These are phyloP conservation scores for Eutrema salsugineum DNA, from an alignment of 441 rosid species.

Conservation along the genomic window DNA sequence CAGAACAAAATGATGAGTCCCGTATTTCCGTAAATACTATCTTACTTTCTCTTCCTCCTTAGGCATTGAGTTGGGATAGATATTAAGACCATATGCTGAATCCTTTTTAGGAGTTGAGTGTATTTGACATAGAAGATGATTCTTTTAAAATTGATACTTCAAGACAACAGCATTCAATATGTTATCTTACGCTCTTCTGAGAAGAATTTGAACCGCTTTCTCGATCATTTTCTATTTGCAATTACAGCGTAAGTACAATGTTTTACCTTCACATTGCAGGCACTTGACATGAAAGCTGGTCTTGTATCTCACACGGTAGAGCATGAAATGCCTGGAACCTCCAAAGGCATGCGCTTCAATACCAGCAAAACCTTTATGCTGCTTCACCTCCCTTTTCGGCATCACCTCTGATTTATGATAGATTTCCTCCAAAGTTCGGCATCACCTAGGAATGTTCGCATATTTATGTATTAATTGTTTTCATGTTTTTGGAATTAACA, in stretches of 20 bases:
- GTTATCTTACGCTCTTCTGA: not conserved
- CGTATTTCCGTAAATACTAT: not conserved
- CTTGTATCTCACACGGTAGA: conserved; percentile 1
- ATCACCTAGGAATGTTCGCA: not conserved
- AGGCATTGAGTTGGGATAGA: conserved; percentile 1
- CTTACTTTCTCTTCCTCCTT: not conserved
- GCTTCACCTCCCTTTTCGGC: conserved; percentile 1
- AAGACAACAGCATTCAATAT: not conserved
- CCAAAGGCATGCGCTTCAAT: not conserved
- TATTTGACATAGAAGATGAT: not conserved
- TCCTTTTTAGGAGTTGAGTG: not conserved
- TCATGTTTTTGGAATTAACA: not conserved
- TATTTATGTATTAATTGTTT: conserved; percentile 2
- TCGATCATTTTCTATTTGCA: not conserved
- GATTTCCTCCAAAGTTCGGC: conserved; percentile 1
- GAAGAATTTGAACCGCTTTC: not conserved
- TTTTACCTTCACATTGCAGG: conserved; percentile 19
- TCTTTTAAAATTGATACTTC: not conserved
- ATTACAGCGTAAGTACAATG: not conserved
- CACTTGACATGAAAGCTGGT: conserved; percentile 17
- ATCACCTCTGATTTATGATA: not conserved
- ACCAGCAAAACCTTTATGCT: conserved; percentile 17
- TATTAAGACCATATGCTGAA: not conserved
- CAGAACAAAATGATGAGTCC: not conserved
- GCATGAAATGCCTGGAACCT: conserved; percentile 19